Evolutionary conservation across 2,329 filamentous ascomycete genomes (phyloP).

Genomic region (Catunica adiposa): DNA sequence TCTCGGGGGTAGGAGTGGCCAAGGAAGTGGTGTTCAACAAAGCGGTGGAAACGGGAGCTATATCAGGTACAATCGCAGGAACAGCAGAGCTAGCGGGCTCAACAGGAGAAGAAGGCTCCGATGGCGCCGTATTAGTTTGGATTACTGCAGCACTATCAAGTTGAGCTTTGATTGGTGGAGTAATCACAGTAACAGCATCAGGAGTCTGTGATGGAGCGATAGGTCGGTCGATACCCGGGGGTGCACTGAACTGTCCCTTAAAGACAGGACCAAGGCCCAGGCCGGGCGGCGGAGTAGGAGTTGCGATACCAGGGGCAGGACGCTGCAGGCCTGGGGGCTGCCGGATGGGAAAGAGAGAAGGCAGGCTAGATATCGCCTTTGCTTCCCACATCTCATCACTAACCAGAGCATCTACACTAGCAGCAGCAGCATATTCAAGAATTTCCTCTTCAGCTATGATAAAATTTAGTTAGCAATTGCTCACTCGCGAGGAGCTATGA

Average conservation of each 20-base stretch:
- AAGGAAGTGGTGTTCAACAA: too few relatives aligned
- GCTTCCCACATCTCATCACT: constrained; percentile 34
- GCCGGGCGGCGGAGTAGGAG: neutral
- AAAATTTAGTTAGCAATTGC: neutral
- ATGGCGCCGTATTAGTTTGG: neutral
- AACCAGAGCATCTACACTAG: constrained; percentile 52
- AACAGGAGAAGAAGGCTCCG: neutral
- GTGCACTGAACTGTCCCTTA: neutral
- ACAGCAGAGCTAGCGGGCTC: too few relatives aligned
- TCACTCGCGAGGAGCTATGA: neutral
- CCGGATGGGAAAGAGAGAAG: neutral
- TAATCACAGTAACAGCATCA: neutral
- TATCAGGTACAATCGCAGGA: too few relatives aligned
- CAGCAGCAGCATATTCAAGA: constrained; percentile 43
- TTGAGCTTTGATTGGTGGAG: neutral
- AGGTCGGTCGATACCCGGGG: too few relatives aligned
- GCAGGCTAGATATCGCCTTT: too few relatives aligned
- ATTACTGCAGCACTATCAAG: neutral
- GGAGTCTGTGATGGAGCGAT: too few relatives aligned
- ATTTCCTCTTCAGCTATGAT: constrained; percentile 41
- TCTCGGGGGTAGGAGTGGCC: constrained; percentile 17
- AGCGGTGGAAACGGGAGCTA: too few relatives aligned
- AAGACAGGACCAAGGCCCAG: neutral
- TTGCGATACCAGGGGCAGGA: neutral
- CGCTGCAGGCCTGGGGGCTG: neutral